phyloP scores from a whole-genome alignment of 495 filamentous ascomycete genomes.

The Parachaetomium inaequale region DNA sequence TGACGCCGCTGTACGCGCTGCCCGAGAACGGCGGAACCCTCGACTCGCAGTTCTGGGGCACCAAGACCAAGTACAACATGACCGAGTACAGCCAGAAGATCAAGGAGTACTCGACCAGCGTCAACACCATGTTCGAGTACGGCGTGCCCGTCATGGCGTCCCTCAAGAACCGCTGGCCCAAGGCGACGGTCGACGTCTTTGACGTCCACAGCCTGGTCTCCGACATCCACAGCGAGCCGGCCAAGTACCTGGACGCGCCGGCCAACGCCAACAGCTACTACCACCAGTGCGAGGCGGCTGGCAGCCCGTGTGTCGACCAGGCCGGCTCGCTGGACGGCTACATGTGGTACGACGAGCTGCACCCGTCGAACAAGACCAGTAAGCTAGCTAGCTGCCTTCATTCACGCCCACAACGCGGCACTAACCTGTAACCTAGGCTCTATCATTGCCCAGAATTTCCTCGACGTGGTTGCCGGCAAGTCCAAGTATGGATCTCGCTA shows the following conservation, averaged over 20 bases:
- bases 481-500: conserved; percentile 52
- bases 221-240: conserved; percentile 60
- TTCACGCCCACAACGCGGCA: conserved; percentile 27
- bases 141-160: conserved; percentile 54
- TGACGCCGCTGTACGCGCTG: conserved; percentile 57
- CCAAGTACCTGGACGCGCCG: conserved; percentile 56
- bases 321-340: conserved; percentile 37
- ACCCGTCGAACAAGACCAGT: conserved; percentile 59
- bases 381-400: conserved; percentile 45
- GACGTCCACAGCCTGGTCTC: conserved; percentile 60
- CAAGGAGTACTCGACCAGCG: conserved; percentile 54
- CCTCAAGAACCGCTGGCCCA: conserved; percentile 54
- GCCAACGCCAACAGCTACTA: conserved; percentile 60
- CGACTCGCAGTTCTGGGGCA: conserved; percentile 54
- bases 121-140: conserved; percentile 61
- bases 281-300: conserved; percentile 47
- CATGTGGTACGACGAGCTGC: conserved; percentile 60
- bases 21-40: conserved; percentile 47
- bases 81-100: conserved; percentile 52
- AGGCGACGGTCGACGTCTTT: conserved; percentile 59
- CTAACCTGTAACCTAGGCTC: conserved; percentile 23
- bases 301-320: conserved; percentile 33
- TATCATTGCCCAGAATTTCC: conserved; percentile 57
- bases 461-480: conserved; percentile 54
- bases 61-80: conserved; percentile 52